Conservation (phyloP, 2,329 filamentous ascomycete genomes). For the Rachicladosporium sp. region DNA sequence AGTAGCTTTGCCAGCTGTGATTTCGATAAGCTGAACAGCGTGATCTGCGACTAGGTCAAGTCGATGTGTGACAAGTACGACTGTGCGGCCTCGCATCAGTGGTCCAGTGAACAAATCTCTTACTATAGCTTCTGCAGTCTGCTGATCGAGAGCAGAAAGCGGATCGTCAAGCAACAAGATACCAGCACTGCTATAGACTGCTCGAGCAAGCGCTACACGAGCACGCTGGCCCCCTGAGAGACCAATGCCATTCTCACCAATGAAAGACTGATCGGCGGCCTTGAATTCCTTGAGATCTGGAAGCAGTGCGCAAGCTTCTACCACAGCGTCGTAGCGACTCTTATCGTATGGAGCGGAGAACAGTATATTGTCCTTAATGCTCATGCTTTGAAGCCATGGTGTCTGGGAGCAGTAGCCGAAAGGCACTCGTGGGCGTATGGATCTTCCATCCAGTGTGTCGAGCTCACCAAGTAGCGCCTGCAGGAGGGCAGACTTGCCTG, state of each 20-base stretch:
- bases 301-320: slow-evolving; percentile 50
- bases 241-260: slow-evolving; percentile 36
- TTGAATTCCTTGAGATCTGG: slow-evolving; percentile 52
- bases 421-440: slow-evolving; percentile 42
- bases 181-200: slow-evolving; percentile 33
- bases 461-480: slow-evolving; percentile 49
- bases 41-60: slow-evolving; percentile 60
- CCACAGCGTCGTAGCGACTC: slow-evolving; percentile 53
- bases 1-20: slow-evolving; percentile 46
- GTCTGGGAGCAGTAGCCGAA: slow-evolving; percentile 54
- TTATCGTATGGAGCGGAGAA: slow-evolving; percentile 58
- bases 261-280: slow-evolving; percentile 46
- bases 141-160: slow-evolving; percentile 40
- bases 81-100: slow-evolving; percentile 40
- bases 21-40: slow-evolving; percentile 60
- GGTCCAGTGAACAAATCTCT: slow-evolving; percentile 44
- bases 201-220: slow-evolving; percentile 36
- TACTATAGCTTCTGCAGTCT: slow-evolving; percentile 51
- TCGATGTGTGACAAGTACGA: slow-evolving; percentile 52
- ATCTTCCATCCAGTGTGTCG: slow-evolving; percentile 39
- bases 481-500: slow-evolving; percentile 51
- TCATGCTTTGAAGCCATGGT: slow-evolving; percentile 59
- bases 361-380: slow-evolving; percentile 55
- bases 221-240: slow-evolving; percentile 37
- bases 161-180: slow-evolving; percentile 37